These are phyloP conservation scores for Acer negundo DNA, from an alignment of 345 rosid genomes.

Conservation along the genomic window DNA sequence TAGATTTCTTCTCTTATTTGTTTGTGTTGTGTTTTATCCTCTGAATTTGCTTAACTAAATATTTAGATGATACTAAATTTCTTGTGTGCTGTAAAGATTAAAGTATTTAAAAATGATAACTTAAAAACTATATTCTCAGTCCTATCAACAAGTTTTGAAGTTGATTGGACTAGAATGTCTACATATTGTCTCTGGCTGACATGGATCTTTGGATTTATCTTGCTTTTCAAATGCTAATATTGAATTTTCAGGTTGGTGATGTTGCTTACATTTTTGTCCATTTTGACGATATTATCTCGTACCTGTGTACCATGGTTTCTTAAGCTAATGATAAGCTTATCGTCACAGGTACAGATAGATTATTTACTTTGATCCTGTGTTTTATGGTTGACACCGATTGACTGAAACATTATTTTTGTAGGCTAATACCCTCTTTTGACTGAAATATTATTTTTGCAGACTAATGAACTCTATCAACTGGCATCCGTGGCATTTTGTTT, in stretches of 20 bases:
- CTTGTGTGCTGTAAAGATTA: not conserved
- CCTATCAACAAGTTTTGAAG: not conserved
- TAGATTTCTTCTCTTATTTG: not conserved
- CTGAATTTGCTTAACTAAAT: not conserved
- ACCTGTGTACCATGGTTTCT: slow-evolving; percentile 88
- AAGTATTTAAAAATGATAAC: not conserved
- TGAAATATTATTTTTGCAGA: slow-evolving; percentile 57
- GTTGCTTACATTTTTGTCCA: slow-evolving; percentile 70
- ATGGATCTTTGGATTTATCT: not conserved
- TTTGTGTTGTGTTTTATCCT: not conserved
- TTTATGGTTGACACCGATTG: slow-evolving; percentile 15
- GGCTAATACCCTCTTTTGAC: slow-evolving; percentile 75
- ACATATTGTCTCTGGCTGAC: not conserved
- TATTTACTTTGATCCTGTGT: slow-evolving; percentile 16
- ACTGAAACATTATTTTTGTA: slow-evolving; percentile 40
- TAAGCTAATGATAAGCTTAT: slow-evolving; percentile 83
- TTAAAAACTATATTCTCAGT: not conserved
- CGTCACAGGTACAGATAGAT: slow-evolving; percentile 61
- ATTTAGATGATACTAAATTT: not conserved
- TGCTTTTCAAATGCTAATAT: slow-evolving; percentile 6
- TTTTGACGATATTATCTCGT: slow-evolving; percentile 65
- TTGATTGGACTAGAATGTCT: not conserved
- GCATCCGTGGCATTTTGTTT: slow-evolving; percentile 97
- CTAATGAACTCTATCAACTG: slow-evolving; percentile 96
- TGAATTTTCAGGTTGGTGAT: slow-evolving; percentile 58